Percentiles rank a stretch among this genome's conserved stretches.
These are phyloP conservation scores for Graphilbum ipis-grandicollis DNA, from an alignment of 2,329 filamentous ascomycete genomes.

Conservation along the genomic window DNA sequence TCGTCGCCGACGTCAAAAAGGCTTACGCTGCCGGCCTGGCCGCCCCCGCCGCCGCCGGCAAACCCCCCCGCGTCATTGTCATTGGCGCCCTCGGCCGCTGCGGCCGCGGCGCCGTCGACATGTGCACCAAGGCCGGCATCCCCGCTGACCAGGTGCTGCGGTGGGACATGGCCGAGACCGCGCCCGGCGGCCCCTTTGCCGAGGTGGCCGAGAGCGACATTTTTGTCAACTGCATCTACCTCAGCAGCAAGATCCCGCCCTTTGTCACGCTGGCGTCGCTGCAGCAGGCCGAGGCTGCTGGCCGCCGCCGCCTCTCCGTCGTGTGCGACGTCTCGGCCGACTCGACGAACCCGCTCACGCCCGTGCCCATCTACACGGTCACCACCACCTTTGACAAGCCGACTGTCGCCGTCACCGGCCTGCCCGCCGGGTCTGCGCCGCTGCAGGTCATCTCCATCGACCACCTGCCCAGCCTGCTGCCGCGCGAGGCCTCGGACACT, in stretches of 20 bases:
- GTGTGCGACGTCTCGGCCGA: constrained; percentile 68
- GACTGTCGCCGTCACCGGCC: constrained; percentile 56
- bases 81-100: constrained; percentile 77
- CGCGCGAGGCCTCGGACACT: constrained; percentile 68
- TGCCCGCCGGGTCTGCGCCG: constrained; percentile 35
- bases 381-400: constrained; percentile 79
- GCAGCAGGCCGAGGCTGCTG: constrained; percentile 38
- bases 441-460: constrained; percentile 78
- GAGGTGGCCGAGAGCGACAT: constrained; percentile 63
- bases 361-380: constrained; percentile 63
- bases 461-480: constrained; percentile 67
- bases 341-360: constrained; percentile 46
- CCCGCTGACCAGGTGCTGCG: constrained; percentile 47
- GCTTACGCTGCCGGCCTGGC: no score
- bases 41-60: no score
- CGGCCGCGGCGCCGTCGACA: constrained; percentile 67
- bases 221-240: constrained; percentile 83
- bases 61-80: no score
- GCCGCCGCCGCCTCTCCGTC: constrained; percentile 63
- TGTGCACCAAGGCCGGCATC: constrained; percentile 59
- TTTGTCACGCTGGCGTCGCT: constrained; percentile 63
- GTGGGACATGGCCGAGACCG: constrained; percentile 68
- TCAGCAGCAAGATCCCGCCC: constrained; percentile 54
- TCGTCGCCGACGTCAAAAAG: no score
- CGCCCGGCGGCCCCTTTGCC: constrained; percentile 55